These are phyloP conservation scores for Aspergillus hortae DNA, from an alignment of 2,329 filamentous ascomycete species.

Conservation along the genomic window DNA sequence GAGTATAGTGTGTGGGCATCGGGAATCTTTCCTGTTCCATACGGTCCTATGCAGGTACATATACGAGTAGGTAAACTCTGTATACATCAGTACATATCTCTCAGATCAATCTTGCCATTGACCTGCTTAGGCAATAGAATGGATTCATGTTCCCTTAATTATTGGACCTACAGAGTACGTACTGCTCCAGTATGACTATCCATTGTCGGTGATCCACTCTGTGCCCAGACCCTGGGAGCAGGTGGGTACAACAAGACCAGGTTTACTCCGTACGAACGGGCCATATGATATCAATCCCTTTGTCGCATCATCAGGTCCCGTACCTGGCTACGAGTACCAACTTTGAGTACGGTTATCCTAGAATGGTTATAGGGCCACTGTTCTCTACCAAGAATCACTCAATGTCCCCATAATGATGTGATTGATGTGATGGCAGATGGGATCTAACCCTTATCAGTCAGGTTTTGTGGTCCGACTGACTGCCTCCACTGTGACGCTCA, in stretches of 20 bases:
- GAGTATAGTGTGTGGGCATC: too few relatives aligned
- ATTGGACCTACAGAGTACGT: too few relatives aligned
- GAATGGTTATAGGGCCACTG: too few relatives aligned
- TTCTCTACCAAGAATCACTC: too few relatives aligned
- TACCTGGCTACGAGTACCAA: neutral
- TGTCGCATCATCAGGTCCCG: too few relatives aligned
- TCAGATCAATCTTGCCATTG: too few relatives aligned
- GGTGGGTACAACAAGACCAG: neutral
- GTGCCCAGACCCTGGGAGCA: conserved; percentile 2
- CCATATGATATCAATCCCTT: neutral
- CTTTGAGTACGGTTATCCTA: neutral
- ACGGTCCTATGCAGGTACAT: too few relatives aligned
- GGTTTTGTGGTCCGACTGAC: neutral
- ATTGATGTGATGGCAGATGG: neutral
- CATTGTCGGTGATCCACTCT: neutral
- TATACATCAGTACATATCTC: too few relatives aligned
- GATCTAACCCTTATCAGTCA: neutral
- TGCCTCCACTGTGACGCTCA: neutral
- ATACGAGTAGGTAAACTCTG: too few relatives aligned
- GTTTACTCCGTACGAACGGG: neutral
- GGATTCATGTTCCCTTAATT: too few relatives aligned
- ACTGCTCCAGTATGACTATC: neutral
- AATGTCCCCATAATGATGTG: neutral
- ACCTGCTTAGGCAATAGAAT: too few relatives aligned
- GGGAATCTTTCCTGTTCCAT: too few relatives aligned